Evolutionary conservation across 2,329 filamentous ascomycete genomes (phyloP).

Genomic region (Fusarium brevicatenulatum): DNA sequence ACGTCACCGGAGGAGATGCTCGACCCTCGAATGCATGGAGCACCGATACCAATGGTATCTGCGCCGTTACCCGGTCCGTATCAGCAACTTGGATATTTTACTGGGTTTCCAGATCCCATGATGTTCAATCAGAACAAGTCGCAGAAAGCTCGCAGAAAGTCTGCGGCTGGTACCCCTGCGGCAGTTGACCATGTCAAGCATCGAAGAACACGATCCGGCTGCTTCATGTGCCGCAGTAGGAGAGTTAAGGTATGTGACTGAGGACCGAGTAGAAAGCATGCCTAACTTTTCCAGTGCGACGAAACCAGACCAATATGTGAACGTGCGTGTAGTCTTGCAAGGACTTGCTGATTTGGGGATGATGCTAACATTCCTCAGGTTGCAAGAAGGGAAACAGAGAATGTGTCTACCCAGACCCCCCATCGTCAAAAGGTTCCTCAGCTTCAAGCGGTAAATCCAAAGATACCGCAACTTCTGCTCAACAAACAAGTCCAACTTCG

Average conservation of each 20-base stretch:
- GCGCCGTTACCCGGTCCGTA: slow-evolving; percentile 56
- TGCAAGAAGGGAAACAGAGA: slow-evolving; percentile 93
- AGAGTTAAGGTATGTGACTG: slow-evolving; percentile 76
- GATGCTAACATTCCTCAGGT: slow-evolving; percentile 59
- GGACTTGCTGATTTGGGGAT: not conserved
- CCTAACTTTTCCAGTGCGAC: slow-evolving; percentile 74
- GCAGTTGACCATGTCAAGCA: slow-evolving; percentile 83
- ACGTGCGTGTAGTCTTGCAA: slow-evolving; percentile 56
- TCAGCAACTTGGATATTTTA: slow-evolving; percentile 60
- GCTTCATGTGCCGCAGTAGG: slow-evolving; percentile 88
- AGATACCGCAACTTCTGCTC: slow-evolving; percentile 50
- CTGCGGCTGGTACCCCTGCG: slow-evolving; percentile 52
- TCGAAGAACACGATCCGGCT: slow-evolving; percentile 90
- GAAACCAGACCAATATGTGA: slow-evolving; percentile 90
- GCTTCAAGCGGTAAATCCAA: slow-evolving; percentile 47
- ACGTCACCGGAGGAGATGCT: slow-evolving; percentile 54
- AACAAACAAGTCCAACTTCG: slow-evolving; percentile 62
- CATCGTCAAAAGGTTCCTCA: slow-evolving; percentile 54
- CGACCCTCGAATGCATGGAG: slow-evolving; percentile 50
- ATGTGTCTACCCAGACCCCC: slow-evolving; percentile 85
- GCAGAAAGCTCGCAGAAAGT: slow-evolving; percentile 63
- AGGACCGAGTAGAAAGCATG: not conserved
- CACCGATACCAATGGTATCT: slow-evolving; percentile 43
- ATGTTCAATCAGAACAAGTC: slow-evolving; percentile 60
- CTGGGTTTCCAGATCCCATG: slow-evolving; percentile 61